These are phyloP conservation scores for Chrysanthemum seticuspe DNA, from an alignment of 129 eudicot species.

Conservation along the genomic window DNA sequence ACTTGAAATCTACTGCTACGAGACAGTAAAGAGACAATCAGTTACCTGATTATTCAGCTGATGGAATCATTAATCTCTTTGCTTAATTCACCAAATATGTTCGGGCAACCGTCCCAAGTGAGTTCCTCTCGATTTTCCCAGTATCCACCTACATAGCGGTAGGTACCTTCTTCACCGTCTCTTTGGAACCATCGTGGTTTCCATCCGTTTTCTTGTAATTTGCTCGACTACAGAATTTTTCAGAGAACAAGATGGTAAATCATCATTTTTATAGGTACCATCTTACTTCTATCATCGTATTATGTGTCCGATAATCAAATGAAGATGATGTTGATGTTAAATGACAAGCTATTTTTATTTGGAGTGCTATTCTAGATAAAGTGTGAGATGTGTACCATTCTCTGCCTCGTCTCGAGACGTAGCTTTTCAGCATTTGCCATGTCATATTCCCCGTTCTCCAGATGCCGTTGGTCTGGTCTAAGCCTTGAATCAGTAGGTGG, in stretches of 20 bases:
- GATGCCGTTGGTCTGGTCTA: slow-evolving; percentile 90
- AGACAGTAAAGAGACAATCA: not conserved
- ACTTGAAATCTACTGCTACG: not conserved
- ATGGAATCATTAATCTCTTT: slow-evolving; percentile 36
- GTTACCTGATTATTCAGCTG: slow-evolving; percentile 30
- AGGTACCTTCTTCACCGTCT: slow-evolving; percentile 63
- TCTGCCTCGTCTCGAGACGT: slow-evolving; percentile 77
- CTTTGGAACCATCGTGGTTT: slow-evolving; percentile 72
- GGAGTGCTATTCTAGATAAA: too few relatives aligned
- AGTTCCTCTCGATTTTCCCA: slow-evolving; percentile 71
- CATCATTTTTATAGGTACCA: not conserved
- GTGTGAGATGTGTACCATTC: slow-evolving; percentile 54
- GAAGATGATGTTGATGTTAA: too few relatives aligned
- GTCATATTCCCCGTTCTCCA: slow-evolving; percentile 92
- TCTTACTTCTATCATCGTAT: too few relatives aligned
- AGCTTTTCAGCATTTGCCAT: slow-evolving; percentile 88
- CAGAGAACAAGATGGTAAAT: not conserved
- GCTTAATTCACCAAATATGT: slow-evolving; percentile 64
- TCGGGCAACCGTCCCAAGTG: slow-evolving; percentile 72
- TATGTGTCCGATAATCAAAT: too few relatives aligned
- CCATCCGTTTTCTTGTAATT: slow-evolving; percentile 89
- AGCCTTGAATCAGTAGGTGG: slow-evolving; percentile 96
- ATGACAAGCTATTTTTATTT: too few relatives aligned
- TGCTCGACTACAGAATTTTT: slow-evolving; percentile 60
- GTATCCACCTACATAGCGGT: slow-evolving; percentile 68